These are phyloP conservation scores for Bruguiera sexangula DNA, from an alignment of 345 rosid species.

Conservation along the genomic window DNA sequence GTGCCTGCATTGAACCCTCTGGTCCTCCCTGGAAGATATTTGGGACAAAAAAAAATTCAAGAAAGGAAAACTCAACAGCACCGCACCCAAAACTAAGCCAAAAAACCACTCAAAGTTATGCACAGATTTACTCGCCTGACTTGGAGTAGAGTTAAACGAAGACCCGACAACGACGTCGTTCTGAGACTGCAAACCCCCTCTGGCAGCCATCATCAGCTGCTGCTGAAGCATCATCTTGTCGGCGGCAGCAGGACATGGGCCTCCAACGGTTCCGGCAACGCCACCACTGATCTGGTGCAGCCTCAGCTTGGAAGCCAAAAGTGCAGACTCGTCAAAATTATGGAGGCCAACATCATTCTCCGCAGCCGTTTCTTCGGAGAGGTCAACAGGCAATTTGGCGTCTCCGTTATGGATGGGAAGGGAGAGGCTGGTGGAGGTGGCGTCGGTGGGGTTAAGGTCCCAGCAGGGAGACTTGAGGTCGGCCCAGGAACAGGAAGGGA, in stretches of 20 bases:
- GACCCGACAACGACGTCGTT: conserved; percentile 49
- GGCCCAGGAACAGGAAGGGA: conserved; percentile 56
- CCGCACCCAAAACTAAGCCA: background rate
- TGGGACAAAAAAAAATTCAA: background rate
- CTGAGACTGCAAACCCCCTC: conserved; percentile 24
- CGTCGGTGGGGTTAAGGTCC: conserved; percentile 24
- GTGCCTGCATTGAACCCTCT: conserved; percentile 40
- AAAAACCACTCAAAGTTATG: background rate
- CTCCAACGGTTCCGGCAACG: background rate
- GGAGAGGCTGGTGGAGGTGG: conserved; percentile 1
- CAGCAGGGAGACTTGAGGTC: conserved; percentile 39
- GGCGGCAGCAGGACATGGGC: conserved; percentile 10
- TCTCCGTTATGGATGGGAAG: conserved; percentile 11
- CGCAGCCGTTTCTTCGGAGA: conserved; percentile 29
- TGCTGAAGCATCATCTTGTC: conserved; percentile 50
- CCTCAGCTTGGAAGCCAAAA: conserved; percentile 38
- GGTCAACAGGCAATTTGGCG: conserved; percentile 9
- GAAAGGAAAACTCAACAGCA: background rate
- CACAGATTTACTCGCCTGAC: conserved; percentile 24
- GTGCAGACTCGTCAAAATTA: conserved; percentile 37
- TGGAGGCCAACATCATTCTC: conserved; percentile 19
- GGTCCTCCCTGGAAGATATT: conserved; percentile 29
- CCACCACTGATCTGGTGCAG: conserved; percentile 57
- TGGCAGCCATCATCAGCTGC: conserved; percentile 52
- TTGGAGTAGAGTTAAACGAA: conserved; percentile 35